Percentiles rank a stretch among this genome's conserved stretches.
phyloP scores from a whole-genome alignment of 2,329 filamentous ascomycete species.

The Arthroderma sp. region DNA sequence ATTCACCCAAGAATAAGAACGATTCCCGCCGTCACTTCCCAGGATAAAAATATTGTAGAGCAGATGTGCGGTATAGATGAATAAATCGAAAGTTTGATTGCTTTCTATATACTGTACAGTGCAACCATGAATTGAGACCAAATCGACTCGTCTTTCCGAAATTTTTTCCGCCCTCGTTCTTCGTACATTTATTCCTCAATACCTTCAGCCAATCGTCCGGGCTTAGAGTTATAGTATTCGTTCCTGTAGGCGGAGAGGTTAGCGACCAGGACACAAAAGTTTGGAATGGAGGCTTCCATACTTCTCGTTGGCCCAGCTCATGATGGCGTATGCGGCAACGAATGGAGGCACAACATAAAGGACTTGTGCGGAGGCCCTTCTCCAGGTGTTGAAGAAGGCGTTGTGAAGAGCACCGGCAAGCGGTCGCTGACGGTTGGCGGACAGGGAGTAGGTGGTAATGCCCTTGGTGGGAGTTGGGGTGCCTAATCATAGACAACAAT shows the following conservation, averaged over 20 bases:
- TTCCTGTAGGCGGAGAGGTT: slow-evolving; percentile 23
- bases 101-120: slow-evolving; percentile 33
- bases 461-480: slow-evolving; percentile 38
- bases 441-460: slow-evolving; percentile 58
- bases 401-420: slow-evolving; percentile 64
- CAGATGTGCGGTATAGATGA: no score
- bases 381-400: slow-evolving; percentile 91
- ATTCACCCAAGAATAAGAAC: no score
- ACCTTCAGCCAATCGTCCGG: slow-evolving; percentile 26
- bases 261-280: neutral
- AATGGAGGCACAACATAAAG: slow-evolving; percentile 79
- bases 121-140: slow-evolving; percentile 14
- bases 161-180: neutral
- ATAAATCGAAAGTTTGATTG: slow-evolving; percentile 13
- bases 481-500: slow-evolving; percentile 1
- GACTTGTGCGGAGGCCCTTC: slow-evolving; percentile 72
- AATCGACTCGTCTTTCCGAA: neutral
- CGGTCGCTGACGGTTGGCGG: slow-evolving; percentile 78
- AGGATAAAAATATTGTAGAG: no score
- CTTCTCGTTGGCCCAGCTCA: slow-evolving; percentile 88
- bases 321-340: slow-evolving; percentile 61
- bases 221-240: slow-evolving; percentile 39
- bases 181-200: slow-evolving; percentile 17
- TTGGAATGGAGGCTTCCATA: slow-evolving; percentile 36
- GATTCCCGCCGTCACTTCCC: no score